Evolutionary conservation across 257 asterid species (phyloP).

Genomic region (Pogostemon cablin): DNA sequence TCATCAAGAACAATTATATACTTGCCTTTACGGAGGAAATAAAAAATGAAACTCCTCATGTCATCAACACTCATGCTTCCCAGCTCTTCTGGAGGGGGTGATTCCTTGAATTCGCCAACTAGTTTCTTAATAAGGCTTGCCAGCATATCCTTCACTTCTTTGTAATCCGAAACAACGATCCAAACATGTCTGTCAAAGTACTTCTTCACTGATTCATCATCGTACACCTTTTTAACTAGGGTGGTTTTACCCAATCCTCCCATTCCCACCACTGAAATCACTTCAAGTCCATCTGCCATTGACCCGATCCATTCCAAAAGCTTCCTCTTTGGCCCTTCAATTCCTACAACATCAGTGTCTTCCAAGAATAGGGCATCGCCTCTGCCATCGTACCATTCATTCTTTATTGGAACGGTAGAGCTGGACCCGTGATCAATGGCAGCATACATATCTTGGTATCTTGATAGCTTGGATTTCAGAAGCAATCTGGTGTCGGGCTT

Average conservation of each 20-base stretch:
- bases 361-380: conserved; percentile 5
- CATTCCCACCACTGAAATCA: conserved; percentile 10
- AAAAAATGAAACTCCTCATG: not conserved
- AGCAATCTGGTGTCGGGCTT: not conserved
- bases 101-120: not conserved
- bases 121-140: not conserved
- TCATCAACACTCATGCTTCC: not conserved
- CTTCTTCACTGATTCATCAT: not conserved
- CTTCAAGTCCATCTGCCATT: not conserved
- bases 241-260: not conserved
- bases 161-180: not conserved
- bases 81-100: not conserved
- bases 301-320: not conserved
- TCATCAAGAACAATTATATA: conserved; percentile 8
- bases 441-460: not conserved
- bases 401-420: not conserved
- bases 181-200: not conserved
- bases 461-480: not conserved
- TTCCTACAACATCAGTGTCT: conserved; percentile 1
- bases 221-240: not conserved
- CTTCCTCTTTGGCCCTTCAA: not conserved
- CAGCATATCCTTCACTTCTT: not conserved
- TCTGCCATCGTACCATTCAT: not conserved
- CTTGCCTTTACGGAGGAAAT: not conserved
- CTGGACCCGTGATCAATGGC: not conserved